Percentiles rank a stretch among this genome's conserved stretches.
Evolutionary conservation across 176 grass and related monocot species (phyloP).

Genomic region (Juncus inflexus): DNA sequence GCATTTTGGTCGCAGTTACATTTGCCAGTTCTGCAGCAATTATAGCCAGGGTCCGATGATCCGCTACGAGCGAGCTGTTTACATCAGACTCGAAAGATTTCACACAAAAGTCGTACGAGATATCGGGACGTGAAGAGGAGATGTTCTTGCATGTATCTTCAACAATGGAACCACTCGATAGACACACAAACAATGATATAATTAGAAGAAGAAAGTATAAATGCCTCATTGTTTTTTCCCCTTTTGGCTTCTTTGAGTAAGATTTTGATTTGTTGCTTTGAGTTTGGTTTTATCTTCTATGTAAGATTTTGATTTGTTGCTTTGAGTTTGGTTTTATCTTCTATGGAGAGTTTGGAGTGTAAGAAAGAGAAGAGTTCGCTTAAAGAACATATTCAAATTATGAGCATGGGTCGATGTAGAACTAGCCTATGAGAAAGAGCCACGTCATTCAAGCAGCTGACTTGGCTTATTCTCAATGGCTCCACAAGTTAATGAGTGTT

Average conservation of each 20-base stretch:
- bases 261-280: constrained; percentile 11
- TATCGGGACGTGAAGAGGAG: background rate
- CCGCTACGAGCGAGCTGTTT: constrained; percentile 15
- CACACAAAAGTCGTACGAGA: constrained; percentile 47
- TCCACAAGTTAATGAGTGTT: too few relatives aligned
- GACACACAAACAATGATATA: constrained; percentile 10
- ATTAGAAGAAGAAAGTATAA: constrained; percentile 19
- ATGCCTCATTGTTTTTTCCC: constrained; percentile 7
- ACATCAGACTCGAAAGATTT: constrained; percentile 35
- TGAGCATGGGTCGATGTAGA: too few relatives aligned
- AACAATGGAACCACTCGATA: constrained; percentile 23
- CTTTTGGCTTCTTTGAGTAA: background rate
- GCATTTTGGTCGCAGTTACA: background rate
- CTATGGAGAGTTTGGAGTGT: background rate
- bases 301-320: constrained; percentile 8
- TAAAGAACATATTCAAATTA: too few relatives aligned
- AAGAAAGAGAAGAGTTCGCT: constrained; percentile 2
- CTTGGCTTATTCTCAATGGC: too few relatives aligned
- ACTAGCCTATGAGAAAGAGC: too few relatives aligned
- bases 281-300: too few relatives aligned
- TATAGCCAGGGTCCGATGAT: constrained; percentile 41
- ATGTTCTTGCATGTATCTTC: constrained; percentile 53
- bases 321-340: constrained; percentile 16
- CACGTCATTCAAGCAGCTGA: too few relatives aligned
- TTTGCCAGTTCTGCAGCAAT: constrained; percentile 26